phyloP scores from a whole-genome alignment of 345 rosid genomes.

The Salix caprea region DNA sequence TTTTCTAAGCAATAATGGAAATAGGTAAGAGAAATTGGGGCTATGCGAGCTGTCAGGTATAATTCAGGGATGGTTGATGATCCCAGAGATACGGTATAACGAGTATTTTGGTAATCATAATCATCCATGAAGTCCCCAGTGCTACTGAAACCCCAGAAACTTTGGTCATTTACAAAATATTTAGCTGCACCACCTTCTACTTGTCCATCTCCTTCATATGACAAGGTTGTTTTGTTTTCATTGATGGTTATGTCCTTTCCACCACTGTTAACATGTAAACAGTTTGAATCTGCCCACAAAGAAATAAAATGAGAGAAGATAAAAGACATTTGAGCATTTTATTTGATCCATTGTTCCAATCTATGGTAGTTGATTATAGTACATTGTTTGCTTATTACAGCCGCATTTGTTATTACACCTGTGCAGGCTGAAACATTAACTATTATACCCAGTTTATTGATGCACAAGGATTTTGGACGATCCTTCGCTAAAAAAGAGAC shows the following conservation, averaged over 20 bases:
- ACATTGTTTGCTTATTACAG: background rate
- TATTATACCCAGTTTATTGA: background rate
- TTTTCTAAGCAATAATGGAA: slow-evolving; percentile 62
- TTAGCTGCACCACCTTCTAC: slow-evolving; percentile 50
- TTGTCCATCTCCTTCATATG: slow-evolving; percentile 52
- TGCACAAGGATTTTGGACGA: background rate
- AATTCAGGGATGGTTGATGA: slow-evolving; percentile 40
- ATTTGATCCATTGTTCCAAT: background rate
- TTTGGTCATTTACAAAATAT: slow-evolving; percentile 26
- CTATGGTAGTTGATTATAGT: background rate
- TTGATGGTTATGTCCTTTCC: slow-evolving; percentile 38
- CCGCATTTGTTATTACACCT: background rate
- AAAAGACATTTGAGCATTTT: background rate
- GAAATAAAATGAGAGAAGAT: background rate
- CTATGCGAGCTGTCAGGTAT: slow-evolving; percentile 42
- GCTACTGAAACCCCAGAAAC: slow-evolving; percentile 66
- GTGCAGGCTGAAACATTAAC: background rate
- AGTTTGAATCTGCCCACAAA: slow-evolving; percentile 40
- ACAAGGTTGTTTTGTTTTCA: slow-evolving; percentile 28
- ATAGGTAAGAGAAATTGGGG: slow-evolving; percentile 65
- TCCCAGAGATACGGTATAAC: slow-evolving; percentile 20
- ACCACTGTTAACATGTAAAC: slow-evolving; percentile 59
- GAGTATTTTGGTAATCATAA: slow-evolving; percentile 34
- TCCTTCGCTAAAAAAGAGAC: background rate
- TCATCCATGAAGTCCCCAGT: slow-evolving; percentile 73